A percentile compares a stretch with the other conserved stretches of the same genome.
phyloP scores from a whole-genome alignment of 2,329 filamentous ascomycete species.

The Knoxdaviesia proteae region DNA sequence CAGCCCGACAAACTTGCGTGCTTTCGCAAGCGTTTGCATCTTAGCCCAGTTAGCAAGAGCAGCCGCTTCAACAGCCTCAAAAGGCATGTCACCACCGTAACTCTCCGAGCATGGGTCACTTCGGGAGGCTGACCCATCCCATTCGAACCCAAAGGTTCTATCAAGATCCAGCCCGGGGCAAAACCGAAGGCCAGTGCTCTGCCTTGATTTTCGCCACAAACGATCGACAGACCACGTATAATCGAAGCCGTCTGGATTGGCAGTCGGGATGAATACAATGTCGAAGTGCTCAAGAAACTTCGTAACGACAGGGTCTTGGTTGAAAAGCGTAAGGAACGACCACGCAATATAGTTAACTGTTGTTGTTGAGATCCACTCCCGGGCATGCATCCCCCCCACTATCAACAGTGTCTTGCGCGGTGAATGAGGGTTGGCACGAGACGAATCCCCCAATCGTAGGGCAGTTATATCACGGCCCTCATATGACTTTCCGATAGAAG shows the following conservation, averaged over 20 bases:
- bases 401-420: constrained; percentile 61
- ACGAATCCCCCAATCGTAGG: constrained; percentile 48
- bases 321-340: constrained; percentile 66
- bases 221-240: constrained; percentile 86
- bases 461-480: constrained; percentile 75
- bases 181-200: constrained; percentile 61
- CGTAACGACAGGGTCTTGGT: constrained; percentile 49
- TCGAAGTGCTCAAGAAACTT: constrained; percentile 69
- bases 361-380: constrained; percentile 90
- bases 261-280: constrained; percentile 66
- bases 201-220: constrained; percentile 86
- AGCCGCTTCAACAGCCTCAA: constrained; percentile 62
- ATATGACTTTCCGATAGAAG: constrained; percentile 64
- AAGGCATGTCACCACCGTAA: constrained; percentile 65
- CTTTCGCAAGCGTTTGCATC: constrained; percentile 51
- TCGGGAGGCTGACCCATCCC: constrained; percentile 46
- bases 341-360: constrained; percentile 84
- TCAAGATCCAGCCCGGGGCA: constrained; percentile 82
- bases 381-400: constrained; percentile 71
- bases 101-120: constrained; percentile 78
- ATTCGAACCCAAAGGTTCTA: constrained; percentile 66
- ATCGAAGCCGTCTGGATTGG: constrained; percentile 87
- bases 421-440: constrained; percentile 17
- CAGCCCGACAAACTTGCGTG: constrained; percentile 61
- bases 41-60: constrained; percentile 63